Evolutionary conservation across 2,329 filamentous ascomycete genomes (phyloP).

Genomic region (Ceratocystis ficicola): DNA sequence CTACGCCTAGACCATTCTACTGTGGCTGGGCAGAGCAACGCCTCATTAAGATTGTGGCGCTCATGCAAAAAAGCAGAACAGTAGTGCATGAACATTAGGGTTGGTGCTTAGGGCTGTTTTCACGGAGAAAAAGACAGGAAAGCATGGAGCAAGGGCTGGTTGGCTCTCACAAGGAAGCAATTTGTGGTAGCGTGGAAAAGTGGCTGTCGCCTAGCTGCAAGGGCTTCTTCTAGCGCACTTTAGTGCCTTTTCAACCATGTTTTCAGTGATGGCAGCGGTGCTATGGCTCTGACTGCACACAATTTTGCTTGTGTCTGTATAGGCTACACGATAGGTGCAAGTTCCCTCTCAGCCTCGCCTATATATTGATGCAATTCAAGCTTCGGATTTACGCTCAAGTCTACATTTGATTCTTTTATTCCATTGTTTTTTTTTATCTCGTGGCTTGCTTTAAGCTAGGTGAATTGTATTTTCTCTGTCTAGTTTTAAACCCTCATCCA

Average conservation of each 20-base stretch:
- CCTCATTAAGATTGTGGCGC: too few relatives aligned
- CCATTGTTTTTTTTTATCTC: background rate
- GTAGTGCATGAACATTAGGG: too few relatives aligned
- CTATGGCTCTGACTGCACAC: background rate
- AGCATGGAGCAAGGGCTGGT: background rate
- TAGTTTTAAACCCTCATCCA: background rate
- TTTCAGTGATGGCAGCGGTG: background rate
- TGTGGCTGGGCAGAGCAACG: too few relatives aligned
- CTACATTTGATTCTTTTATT: background rate
- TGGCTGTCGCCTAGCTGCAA: background rate
- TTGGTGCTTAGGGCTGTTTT: too few relatives aligned
- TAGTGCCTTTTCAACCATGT: background rate
- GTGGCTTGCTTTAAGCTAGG: background rate
- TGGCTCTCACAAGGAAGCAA: background rate
- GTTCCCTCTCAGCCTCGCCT: background rate
- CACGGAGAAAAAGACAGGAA: background rate
- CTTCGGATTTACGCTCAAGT: background rate
- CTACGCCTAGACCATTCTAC: too few relatives aligned
- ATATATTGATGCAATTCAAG: background rate
- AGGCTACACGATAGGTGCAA: background rate
- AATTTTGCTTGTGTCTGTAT: background rate
- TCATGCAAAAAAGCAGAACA: too few relatives aligned
- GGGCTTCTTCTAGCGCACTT: conserved; percentile 2
- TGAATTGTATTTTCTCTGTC: background rate
- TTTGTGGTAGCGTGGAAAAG: background rate